Evolutionary conservation across 805 yeast species (phyloP).

Genomic region (Martiniozyma abietophila): DNA sequence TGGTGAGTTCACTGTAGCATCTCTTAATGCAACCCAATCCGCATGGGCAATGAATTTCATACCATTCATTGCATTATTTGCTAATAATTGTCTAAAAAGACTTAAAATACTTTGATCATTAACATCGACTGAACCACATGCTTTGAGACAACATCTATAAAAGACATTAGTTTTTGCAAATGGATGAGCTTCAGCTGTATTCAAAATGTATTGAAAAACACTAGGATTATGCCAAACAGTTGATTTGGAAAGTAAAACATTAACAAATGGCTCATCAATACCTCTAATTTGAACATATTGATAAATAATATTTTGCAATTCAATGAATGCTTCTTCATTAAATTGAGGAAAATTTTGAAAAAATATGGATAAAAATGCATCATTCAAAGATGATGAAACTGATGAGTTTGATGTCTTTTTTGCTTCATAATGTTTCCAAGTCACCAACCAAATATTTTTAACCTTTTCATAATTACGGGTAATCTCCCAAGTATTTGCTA

Average conservation of each 20-base stretch:
- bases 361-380: conserved; percentile 57
- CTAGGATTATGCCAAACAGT: conserved; percentile 58
- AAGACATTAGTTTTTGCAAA: conserved; percentile 60
- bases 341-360: conserved; percentile 47
- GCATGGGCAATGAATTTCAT: conserved; percentile 66
- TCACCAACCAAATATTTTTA: conserved; percentile 52
- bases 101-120: conserved; percentile 43
- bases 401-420: conserved; percentile 50
- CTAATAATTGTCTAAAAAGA: conserved; percentile 24
- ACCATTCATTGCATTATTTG: conserved; percentile 42
- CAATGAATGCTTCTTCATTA: conserved; percentile 44
- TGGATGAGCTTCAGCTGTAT: conserved; percentile 47
- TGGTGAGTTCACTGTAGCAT: conserved; percentile 52
- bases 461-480: conserved; percentile 51
- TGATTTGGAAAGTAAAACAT: conserved; percentile 60
- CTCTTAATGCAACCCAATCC: conserved; percentile 78
- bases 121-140: conserved; percentile 55
- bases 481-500: conserved; percentile 50
- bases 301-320: conserved; percentile 47
- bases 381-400: conserved; percentile 63
- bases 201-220: conserved; percentile 55
- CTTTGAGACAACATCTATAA: conserved; percentile 62
- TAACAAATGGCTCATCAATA: conserved; percentile 74
- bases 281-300: conserved; percentile 47
- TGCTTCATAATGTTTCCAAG: conserved; percentile 47